Evolutionary conservation across 768 basidiomycete genomes (phyloP), one percentile per base, ranked within the genome.

Genomic region (Imleria badia): DNA sequence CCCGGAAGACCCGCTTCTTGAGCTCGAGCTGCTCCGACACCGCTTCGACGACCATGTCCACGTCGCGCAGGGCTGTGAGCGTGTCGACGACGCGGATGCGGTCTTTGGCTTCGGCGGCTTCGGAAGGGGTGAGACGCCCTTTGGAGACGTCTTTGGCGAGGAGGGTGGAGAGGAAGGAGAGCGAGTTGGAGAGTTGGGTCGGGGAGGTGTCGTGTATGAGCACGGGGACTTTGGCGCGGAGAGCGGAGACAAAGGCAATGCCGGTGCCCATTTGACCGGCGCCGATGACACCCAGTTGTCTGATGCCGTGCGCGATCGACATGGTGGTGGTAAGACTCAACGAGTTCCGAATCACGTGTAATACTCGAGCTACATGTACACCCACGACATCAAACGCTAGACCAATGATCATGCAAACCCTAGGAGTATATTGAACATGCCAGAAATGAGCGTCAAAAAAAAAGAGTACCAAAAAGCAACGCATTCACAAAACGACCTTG

Each of bases 11-110:
- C 6, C 76, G 72, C 60, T 85, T 79, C 71, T 98, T 98, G 30
- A 97, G 72, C 2, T 80, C 67, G 20, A 95, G 75, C 39, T 85
- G 83, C 72, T 98, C 95, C 3, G 93, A 91, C 0, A 90, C 93
- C 1, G 95, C 96, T 86, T 98, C 95, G 45, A 98, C 78, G 41
- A 93, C 90, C 82, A 98, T 86, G 66, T 96, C 94, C 9, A 85
- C 89, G 65, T 94, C 94, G 45, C 85, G 76, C 60, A 93, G 63
- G 3, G 77, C 84, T 41, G 76, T 73, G 22, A 91, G 60, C 3
- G 79, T 82, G n/a, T 78, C 76, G 5, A 91, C 81, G 11, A 86
- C 76, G 10, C 67, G 76, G 22, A 98, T 75, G 42, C 89, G 77
- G 19, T 80, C 84, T 51, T 81, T 75, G 1, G 90, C 88, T 48